Evolutionary conservation across 805 yeast genomes (phyloP).

Genomic region (Nakazawaea anatomiae): DNA sequence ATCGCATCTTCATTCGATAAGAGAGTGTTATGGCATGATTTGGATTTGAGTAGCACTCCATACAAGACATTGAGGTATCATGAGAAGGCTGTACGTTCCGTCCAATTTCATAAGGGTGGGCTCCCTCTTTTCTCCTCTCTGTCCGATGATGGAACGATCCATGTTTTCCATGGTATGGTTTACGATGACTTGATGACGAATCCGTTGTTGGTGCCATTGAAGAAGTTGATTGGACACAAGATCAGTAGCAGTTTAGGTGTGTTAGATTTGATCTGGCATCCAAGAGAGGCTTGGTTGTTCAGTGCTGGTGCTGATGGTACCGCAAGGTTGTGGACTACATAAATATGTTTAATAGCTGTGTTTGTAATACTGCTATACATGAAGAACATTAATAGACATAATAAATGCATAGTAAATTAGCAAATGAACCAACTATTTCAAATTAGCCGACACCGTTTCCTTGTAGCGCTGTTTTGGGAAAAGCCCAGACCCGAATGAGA

Average conservation of each 20-base stretch:
- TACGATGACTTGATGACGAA: constrained; percentile 94
- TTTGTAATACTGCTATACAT: no score
- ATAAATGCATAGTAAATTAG: no score
- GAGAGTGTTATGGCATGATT: constrained; percentile 95
- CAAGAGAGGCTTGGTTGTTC: constrained; percentile 96
- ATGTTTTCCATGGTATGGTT: constrained; percentile 94
- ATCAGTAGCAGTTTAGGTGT: constrained; percentile 79
- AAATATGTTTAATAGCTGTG: neutral
- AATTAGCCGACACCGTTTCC: no score
- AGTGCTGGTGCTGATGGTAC: constrained; percentile 96
- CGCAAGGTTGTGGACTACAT: constrained; percentile 95
- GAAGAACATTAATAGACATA: no score
- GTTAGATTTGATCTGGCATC: constrained; percentile 88
- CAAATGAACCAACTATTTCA: no score
- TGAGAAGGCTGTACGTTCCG: constrained; percentile 87
- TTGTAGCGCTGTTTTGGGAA: no score
- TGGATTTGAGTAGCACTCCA: constrained; percentile 83
- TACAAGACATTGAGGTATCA: constrained; percentile 95
- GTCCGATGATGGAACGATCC: constrained; percentile 88
- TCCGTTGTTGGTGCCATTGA: constrained; percentile 92
- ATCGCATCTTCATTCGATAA: constrained; percentile 91
- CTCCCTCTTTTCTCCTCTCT: constrained; percentile 92
- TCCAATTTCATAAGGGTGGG: constrained; percentile 76
- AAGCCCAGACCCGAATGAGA: no score
- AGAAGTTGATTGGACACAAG: constrained; percentile 88